Evolutionary conservation across 805 yeast species (phyloP).

Genomic region (Ogataea paraovalis): DNA sequence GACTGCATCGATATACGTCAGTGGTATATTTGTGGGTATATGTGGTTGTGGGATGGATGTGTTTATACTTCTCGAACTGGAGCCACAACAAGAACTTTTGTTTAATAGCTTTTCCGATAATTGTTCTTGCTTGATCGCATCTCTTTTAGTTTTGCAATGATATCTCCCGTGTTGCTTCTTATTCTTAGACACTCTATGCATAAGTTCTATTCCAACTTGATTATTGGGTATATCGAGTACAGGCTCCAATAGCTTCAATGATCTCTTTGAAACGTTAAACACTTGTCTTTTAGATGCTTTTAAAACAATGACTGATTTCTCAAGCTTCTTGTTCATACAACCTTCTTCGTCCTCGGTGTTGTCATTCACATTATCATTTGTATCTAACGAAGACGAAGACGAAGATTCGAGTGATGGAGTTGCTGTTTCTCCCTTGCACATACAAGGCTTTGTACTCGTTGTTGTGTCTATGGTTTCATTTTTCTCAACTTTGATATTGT

Average conservation of each 20-base stretch:
- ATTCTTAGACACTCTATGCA: slow-evolving; percentile 18
- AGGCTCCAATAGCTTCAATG: slow-evolving; percentile 31
- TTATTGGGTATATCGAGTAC: slow-evolving; percentile 31
- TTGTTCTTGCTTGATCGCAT: not conserved
- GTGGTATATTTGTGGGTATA: not conserved
- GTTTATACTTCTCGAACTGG: not conserved
- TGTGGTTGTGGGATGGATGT: not conserved
- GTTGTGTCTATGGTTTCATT: not conserved
- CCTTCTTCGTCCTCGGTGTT: not conserved
- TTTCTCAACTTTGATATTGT: too few species aligned
- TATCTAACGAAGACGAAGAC: not conserved
- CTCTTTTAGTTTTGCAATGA: slow-evolving; percentile 10
- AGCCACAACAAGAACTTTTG: not conserved
- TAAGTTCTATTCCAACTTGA: slow-evolving; percentile 29
- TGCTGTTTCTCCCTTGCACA: too few species aligned
- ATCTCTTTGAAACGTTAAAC: slow-evolving; percentile 33
- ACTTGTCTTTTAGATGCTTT: slow-evolving; percentile 34
- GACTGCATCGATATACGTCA: not conserved
- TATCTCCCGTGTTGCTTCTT: slow-evolving; percentile 16
- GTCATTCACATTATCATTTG: not conserved
- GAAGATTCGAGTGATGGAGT: not conserved
- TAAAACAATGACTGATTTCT: slow-evolving; percentile 28
- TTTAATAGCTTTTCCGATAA: not conserved
- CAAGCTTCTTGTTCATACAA: slow-evolving; percentile 7
- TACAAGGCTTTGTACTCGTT: too few species aligned